Evolutionary conservation across 495 filamentous ascomycete species (phyloP).

Genomic region (Rhypophila decipiens): DNA sequence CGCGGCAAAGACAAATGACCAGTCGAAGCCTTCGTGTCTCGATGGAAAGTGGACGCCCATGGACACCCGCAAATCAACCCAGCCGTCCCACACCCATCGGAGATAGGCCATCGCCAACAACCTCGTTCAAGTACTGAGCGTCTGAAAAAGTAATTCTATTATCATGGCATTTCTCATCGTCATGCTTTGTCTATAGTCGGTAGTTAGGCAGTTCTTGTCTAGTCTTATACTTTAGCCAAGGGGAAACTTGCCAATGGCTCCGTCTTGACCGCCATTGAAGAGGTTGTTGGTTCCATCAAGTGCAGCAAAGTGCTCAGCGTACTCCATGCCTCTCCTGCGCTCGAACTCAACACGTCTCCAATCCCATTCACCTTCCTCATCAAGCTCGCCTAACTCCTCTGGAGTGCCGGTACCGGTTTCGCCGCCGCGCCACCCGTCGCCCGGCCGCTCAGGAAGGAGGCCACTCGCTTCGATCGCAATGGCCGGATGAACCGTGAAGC

Average conservation of each 20-base stretch:
- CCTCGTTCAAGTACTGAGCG: no score
- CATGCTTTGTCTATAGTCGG: no score
- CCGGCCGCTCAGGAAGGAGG: constrained; percentile 56
- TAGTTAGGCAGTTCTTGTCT: no score
- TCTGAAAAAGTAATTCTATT: no score
- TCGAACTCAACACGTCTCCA: constrained; percentile 42
- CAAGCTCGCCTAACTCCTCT: constrained; percentile 17
- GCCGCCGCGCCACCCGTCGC: constrained; percentile 39
- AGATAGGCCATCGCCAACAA: no score
- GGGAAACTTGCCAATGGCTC: constrained; percentile 42
- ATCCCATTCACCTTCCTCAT: constrained; percentile 35
- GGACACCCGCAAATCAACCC: no score
- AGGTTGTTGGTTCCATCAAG: constrained; percentile 41
- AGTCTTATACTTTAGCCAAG: no score
- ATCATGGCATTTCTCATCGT: no score
- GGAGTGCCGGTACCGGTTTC: constrained; percentile 30
- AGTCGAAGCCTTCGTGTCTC: no score
- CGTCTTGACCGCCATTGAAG: constrained; percentile 43
- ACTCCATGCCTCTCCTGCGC: constrained; percentile 41
- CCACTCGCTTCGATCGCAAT: constrained; percentile 61
- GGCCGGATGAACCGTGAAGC: constrained; percentile 80
- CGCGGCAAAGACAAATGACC: no score
- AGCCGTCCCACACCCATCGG: no score
- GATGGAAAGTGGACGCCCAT: no score
- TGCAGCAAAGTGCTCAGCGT: constrained; percentile 43